Percentiles rank a stretch among this genome's conserved stretches.
These are phyloP conservation scores for Austroboletus novae-zelandiae DNA, from an alignment of 1,284 basidiomycete genomes.

Conservation along the genomic window DNA sequence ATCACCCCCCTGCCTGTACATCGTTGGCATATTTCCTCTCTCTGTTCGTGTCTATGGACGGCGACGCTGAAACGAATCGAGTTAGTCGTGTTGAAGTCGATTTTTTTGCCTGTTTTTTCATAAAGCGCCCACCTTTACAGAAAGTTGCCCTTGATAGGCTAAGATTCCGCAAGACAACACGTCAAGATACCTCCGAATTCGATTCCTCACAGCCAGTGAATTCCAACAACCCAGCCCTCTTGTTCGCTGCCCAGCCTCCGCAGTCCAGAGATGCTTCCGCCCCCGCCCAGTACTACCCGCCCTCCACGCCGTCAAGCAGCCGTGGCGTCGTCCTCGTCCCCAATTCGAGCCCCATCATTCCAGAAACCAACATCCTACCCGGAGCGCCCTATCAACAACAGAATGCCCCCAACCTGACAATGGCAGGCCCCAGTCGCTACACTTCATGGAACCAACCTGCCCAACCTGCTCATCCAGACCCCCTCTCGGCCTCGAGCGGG, in stretches of 20 bases:
- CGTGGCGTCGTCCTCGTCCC: constrained; percentile 64
- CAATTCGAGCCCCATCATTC: constrained; percentile 61
- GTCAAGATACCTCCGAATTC: constrained; percentile 35
- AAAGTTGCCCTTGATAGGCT: constrained; percentile 60
- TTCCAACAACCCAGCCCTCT: constrained; percentile 22
- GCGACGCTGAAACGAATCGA: constrained; percentile 38
- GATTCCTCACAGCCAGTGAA: constrained; percentile 35
- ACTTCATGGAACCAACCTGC: constrained; percentile 39
- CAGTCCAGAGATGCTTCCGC: constrained; percentile 59
- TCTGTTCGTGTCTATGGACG: constrained; percentile 38
- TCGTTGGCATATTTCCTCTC: constrained; percentile 14
- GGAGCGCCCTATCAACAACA: constrained; percentile 38
- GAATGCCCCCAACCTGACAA: constrained; percentile 40
- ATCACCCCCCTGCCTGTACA: constrained; percentile 7
- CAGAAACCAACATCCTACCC: constrained; percentile 37
- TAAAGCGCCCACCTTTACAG: constrained; percentile 40
- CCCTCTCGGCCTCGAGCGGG: constrained; percentile 58
- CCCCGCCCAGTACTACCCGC: constrained; percentile 43
- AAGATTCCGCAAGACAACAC: constrained; percentile 53
- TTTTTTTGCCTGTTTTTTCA: constrained; percentile 26
- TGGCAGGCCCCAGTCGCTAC: constrained; percentile 37
- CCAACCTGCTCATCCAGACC: constrained; percentile 39
- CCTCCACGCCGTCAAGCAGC: constrained; percentile 34
- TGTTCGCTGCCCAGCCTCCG: constrained; percentile 40
- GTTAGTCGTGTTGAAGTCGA: constrained; percentile 34